Evolutionary conservation across 257 asterid genomes (phyloP).

Genomic region (Petrea volubilis): DNA sequence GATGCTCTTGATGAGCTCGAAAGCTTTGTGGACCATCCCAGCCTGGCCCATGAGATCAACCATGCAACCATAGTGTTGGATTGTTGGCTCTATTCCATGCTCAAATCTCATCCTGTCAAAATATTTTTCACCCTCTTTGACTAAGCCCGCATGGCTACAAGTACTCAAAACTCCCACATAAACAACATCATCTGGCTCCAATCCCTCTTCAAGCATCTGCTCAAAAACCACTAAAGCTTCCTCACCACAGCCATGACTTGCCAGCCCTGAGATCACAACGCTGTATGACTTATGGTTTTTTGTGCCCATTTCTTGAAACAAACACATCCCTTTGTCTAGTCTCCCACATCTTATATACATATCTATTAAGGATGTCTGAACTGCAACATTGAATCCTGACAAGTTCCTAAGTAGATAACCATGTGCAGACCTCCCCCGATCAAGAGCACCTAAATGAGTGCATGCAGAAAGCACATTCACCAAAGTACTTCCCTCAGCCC

Average conservation of each 20-base stretch:
- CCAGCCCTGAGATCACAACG: conserved; percentile 69
- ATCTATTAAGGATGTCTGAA: conserved; percentile 61
- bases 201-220: conserved; percentile 57
- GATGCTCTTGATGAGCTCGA: conserved; percentile 58
- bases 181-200: conserved; percentile 64
- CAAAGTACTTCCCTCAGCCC: conserved; percentile 79
- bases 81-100: conserved; percentile 49
- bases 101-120: conserved; percentile 55
- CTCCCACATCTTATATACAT: conserved; percentile 77
- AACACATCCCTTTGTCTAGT: conserved; percentile 52
- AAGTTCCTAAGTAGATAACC: conserved; percentile 61
- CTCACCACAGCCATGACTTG: conserved; percentile 55
- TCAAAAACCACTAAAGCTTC: conserved; percentile 56
- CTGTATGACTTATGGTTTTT: conserved; percentile 64
- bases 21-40: conserved; percentile 55
- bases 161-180: conserved; percentile 73
- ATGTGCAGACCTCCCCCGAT: conserved; percentile 60
- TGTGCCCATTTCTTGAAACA: conserved; percentile 45
- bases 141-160: conserved; percentile 65
- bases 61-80: conserved; percentile 85
- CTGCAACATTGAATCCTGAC: conserved; percentile 63
- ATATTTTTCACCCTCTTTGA: conserved; percentile 48
- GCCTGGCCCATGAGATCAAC: conserved; percentile 75
- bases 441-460: conserved; percentile 57
- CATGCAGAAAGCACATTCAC: conserved; percentile 80